Base-by-base conservation (phyloP, 2,329 filamentous ascomycete species). In the Colletotrichum sp. region DNA sequence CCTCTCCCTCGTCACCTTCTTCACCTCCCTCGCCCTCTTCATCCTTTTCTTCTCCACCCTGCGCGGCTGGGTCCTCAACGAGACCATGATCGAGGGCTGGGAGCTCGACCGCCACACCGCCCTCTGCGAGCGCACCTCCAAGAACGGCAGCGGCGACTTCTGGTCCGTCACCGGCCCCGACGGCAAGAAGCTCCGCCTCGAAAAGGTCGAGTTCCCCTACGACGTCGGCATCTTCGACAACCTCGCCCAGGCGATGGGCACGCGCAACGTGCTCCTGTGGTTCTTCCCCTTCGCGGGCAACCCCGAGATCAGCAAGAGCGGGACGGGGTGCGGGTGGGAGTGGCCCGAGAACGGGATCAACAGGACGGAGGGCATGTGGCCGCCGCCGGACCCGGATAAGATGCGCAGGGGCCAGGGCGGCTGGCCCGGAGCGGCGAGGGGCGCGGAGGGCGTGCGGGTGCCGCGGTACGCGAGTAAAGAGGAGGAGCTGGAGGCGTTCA, bases 341-440 rank as follows among this genome's bases (percentile, higher is more conserved):
- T 96, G 93, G 86, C 91, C 93, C 77, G 93, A 94, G 78, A 97
- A 97, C 84, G 95, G 92, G 2, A 94, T 96, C 83, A 95, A 97
- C 84, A 90, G 92, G 78, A 84, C 84, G 69, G 83, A 86, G 55
- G 89, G 88, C 69, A 87, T 91, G 82, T 94, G 92, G 92, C 92
- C 92, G 29, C 92, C 92, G 1, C 83, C 85, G 0, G 90, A 94
- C 82, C 92, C 92, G 25, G 92, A 93, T 32, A 93, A 92, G 83
- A 82, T 90, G 77, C 87, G 89, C 1, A 85, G 87, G 15, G 84
- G 76, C 75, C 82, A 83, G 76, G 85, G 77, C 8, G 69, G 62
- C 67, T 86, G 84, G 87, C 86, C 87, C 0, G 55, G 55, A 32
- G 86, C 74, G 67, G 86, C 80, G 57, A 83, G 77, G 79, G 82